Conservation (phyloP, 352 stramenopile genomes). For the Globisporangium spiculum region DNA sequence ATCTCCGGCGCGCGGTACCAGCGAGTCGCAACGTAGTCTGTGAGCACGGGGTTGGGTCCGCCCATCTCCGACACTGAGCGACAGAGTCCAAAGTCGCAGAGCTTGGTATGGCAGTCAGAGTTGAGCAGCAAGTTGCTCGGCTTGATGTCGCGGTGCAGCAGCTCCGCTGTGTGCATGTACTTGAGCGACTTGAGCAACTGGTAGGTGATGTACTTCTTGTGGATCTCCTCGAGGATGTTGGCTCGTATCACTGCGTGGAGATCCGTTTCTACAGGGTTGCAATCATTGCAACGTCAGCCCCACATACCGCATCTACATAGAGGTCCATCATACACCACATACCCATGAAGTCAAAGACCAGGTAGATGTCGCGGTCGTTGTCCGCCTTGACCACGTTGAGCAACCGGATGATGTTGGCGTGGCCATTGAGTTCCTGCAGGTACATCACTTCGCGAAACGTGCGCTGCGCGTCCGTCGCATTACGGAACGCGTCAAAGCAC, state of each 20-base stretch:
- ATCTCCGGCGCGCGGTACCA: conserved; percentile 97
- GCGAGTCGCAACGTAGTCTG: conserved; percentile 95
- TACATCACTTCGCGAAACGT: conserved; percentile 97
- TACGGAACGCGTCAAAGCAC: conserved; percentile 96
- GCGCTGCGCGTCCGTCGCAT: conserved; percentile 92
- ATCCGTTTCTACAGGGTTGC: conserved; percentile 84
- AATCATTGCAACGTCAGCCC: too few relatives aligned
- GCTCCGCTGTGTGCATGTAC: conserved; percentile 94
- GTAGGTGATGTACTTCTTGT: conserved; percentile 98
- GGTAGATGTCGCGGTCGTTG: conserved; percentile 96
- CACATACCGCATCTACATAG: not conserved
- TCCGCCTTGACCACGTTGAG: conserved; percentile 94
- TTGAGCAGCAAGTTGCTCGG: conserved; percentile 96
- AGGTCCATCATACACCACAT: conserved; percentile 8
- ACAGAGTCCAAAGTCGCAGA: conserved; percentile 97
- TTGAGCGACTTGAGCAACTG: conserved; percentile 96
- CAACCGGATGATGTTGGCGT: conserved; percentile 94
- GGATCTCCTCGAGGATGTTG: conserved; percentile 94
- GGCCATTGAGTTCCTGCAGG: conserved; percentile 89
- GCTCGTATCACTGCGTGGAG: conserved; percentile 94
- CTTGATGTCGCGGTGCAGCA: conserved; percentile 97
- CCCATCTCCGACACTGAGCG: conserved; percentile 87
- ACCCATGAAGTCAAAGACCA: conserved; percentile 97
- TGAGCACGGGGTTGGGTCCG: conserved; percentile 84
- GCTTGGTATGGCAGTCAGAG: conserved; percentile 92